Base-by-base conservation (phyloP, 805 yeast species). In the Yarrowia hollandica region DNA sequence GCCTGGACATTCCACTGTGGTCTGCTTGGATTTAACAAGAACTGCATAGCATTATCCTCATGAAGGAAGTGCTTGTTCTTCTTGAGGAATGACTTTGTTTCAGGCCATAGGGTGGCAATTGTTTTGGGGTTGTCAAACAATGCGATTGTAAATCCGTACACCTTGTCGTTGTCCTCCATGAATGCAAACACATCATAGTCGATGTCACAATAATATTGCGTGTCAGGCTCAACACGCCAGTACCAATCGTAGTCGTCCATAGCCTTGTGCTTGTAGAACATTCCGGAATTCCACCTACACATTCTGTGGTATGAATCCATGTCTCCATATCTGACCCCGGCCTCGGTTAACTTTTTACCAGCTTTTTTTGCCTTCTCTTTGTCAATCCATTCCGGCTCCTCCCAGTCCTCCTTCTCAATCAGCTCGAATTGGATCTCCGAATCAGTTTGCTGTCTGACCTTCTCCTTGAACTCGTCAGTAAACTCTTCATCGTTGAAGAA, bases 191-290 rank as follows among this genome's bases (percentile, higher is more conserved):
- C 90, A 72, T 92, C 99, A 75, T 74, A 71, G 31, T 62, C 42
- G 55, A 69, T 71, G 73, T 94, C 97, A 73, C 98, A 94, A 71
- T 77, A 87, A 70, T 88, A 88, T 67, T 88, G 84, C 46, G 91
- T 90, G 63, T 85, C 90, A 0, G 99, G 99, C 71, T 92, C 99
- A 11, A 92, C 96, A 63, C 99, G 80, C 83, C 96, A 91, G 74
- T 92, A 92, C 78, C 86, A 94, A 62, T 90, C 94, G 74, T 88
- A 94, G 28, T 84, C 77, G 41, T 76, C 71, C 65, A 91, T 74
- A 48, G 90, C 69, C 61, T 83, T 82, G 67, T 90, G 96, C 69
- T 87, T 81, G 75, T 82, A 92, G 74, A 94, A 94, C 70, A 79
- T 87, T 0, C 98, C 97, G 2, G 96, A 86, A 69, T 94, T 92